Percentiles rank a stretch among this genome's conserved stretches.
Conservation (phyloP, 2,329 filamentous ascomycete species). For the Thermomyces lanuginosus region DNA sequence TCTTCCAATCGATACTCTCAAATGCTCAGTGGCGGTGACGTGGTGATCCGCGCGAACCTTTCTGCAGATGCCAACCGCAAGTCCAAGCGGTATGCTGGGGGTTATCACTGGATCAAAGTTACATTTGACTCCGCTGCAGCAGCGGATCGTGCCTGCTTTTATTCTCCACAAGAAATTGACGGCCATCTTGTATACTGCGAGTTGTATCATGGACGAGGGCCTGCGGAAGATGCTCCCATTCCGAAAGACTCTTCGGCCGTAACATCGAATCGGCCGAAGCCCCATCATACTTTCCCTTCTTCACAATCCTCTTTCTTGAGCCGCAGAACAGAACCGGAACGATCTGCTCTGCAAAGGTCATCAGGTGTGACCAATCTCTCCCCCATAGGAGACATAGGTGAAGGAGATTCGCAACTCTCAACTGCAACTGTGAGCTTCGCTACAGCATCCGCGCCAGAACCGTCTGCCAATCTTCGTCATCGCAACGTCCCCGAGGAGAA, state of each 20-base stretch:
- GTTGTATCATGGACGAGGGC: constrained; percentile 48
- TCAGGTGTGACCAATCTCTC: constrained; percentile 24
- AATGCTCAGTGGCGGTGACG: constrained; percentile 55
- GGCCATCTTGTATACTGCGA: constrained; percentile 57
- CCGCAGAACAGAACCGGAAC: constrained; percentile 17
- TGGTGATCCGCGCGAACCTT: constrained; percentile 50
- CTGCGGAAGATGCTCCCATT: constrained; percentile 47
- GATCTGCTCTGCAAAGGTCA: constrained; percentile 24
- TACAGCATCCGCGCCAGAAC: constrained; percentile 17
- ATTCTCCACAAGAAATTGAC: constrained; percentile 55
- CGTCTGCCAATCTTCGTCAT: constrained; percentile 12
- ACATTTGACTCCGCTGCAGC: constrained; percentile 61
- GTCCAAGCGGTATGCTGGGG: constrained; percentile 66
- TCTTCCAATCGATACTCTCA: constrained; percentile 54
- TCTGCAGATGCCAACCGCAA: constrained; percentile 58
- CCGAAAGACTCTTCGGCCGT: constrained; percentile 29
- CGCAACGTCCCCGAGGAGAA: constrained; percentile 16
- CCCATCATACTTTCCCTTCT: constrained; percentile 19
- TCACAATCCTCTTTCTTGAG: constrained; percentile 22
- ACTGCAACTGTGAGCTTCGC: constrained; percentile 28
- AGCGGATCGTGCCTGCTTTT: constrained; percentile 51
- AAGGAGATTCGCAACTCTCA: constrained; percentile 18
- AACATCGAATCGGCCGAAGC: constrained; percentile 12
- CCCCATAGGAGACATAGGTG: constrained; percentile 14
- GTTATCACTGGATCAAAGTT: constrained; percentile 81